Base-by-base conservation (phyloP, 1,284 basidiomycete species). In the Meira miltonrushii region DNA sequence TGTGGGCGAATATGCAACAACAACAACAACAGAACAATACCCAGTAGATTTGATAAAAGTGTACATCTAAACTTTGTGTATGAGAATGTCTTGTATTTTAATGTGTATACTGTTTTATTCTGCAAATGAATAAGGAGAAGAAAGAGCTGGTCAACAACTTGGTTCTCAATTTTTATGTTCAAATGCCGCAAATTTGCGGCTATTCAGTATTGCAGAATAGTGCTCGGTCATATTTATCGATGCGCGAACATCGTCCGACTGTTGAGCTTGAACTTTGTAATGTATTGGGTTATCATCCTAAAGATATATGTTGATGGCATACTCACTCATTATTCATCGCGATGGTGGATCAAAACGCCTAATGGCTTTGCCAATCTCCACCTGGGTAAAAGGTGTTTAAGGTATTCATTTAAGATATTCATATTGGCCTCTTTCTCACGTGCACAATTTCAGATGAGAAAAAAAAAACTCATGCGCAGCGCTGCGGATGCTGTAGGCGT, bases 121-220 rank as follows among this genome's bases (percentile, higher is more conserved):
- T 43, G 19, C 28, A 33, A 33, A 33, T 33, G 28, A 33, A 4
- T 8, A 33, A 33, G 8, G 28, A 33, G 3, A 33, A 33, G 8
- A 33, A 33, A 33, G 28, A 33, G 28, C 8, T 33, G 28, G 28
- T 33, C 28, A 33, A 33, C 28, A 33, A 4, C 8, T 33, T 33
- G n/a, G 8, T 33, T 33, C 28, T 33, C 28, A 33, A 33, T 33
- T 8, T 33, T 8, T 33, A 33, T 3, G 8, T 8, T 33, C 28
- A 33, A 33, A n/a, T n/a, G n/a, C n/a, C n/a, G n/a, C n/a, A n/a
- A n/a, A n/a, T n/a, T n/a, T 33, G 43, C 43, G 23, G 37, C 37
- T 5, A 5, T 21, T 68, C 66, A 68, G 66, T 50, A 68, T 68
- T 68, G 66, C 66, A 68, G 66, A 68, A 68, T 60, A 21, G 17